Base-by-base conservation (phyloP, 2,329 filamentous ascomycete genomes). In the Thelonectria rubi region DNA sequence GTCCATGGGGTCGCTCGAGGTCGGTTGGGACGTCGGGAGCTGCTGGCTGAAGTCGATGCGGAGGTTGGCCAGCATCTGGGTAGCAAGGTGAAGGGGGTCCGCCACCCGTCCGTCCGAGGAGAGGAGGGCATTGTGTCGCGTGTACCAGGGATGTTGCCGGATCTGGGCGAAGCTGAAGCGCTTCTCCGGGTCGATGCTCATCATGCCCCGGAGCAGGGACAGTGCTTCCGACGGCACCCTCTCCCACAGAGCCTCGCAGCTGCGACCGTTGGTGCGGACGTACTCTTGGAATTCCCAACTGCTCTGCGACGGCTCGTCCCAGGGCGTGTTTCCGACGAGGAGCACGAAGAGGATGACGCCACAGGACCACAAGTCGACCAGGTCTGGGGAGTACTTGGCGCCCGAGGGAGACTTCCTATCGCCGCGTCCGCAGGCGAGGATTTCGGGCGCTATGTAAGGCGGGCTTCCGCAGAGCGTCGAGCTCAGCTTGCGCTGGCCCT, bases 281-380 rank as follows among this genome's bases (percentile, higher is more conserved):
- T 97, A 99, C 76, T 97, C 93, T 70, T 91, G 87, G 69, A 91
- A 99, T 78, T 99, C 95, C 82, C 92, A 97, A 75, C 93, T 97
- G 59, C 88, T 84, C 37, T 86, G 80, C 3, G 93, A 94, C 0
- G 95, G 95, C 74, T 95, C 92, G 73, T 98, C 95, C 95, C 95
- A 99, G 0, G 95, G 95, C 2, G 95, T 99, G 74, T 99, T 99
- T 10, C 95, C 95, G 1, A 97, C 93, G 3, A 99, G 82, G 4
- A 99, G 82, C 37, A 98, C 95, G 73, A 99, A 99, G 4, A 99
- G 82, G n/a, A 99, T 96, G 55, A 99, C 93, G 34, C 95, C 95
- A 71, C 94, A 97, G 15, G 94, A 97, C 96, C 96, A 99, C 58
- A 99, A 90, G 74, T 99, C 95, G 39, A 92, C 92, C 43, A 92